Evolutionary conservation across 2,329 filamentous ascomycete genomes (phyloP), one percentile per base, ranked within the genome.

Genomic region (Fulvia fulva): DNA sequence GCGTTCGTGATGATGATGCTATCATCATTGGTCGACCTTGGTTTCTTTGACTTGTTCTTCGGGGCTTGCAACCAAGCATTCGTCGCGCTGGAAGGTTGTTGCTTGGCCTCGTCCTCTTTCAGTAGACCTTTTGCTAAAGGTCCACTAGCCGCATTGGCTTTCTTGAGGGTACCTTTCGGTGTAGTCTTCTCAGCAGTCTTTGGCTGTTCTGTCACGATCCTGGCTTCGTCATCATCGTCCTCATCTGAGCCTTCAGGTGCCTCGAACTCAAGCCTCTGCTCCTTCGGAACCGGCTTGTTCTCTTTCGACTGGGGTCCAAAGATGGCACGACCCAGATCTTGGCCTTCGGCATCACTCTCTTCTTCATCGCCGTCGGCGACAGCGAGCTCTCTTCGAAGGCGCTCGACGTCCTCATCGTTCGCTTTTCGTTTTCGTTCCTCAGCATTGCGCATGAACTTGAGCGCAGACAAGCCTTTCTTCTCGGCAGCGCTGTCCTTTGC

Each of bases 391-490:
- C 85, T 84, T 51, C 87, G 82, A 51, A 97, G 37, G 11, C 68
- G 57, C 37, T 67, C 57, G 12, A 69, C 55, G 26, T 90, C 83
- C 56, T 89, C 88, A 67, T 96, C 90, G 65, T 97, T 97, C 57
- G 86, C 83, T 62, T 87, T 84, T 73, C 87, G 91, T 68, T 86
- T 85, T 37, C 86, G 81, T 26, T 87, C 88, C 69, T 97, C 92
- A 1, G 91, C 90, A 65, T 88, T 91, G 68, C 88, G 86, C 94
- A 99, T 97, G 72, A 99, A 99, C 61, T 90, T 90, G 87, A 99
- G 91, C 53, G 83, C 83, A 74, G 90, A 86, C 6, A 99, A 77
- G 14, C 70, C 70, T 66, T 85, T 87, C 67, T 84, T 86, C 37
- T 73, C 72, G 11, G 4, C 26, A 2, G 23, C 12, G 25, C 47